These are phyloP conservation scores for Porpolomopsis calyptriformis DNA, from an alignment of 768 basidiomycete species.

Conservation along the genomic window DNA sequence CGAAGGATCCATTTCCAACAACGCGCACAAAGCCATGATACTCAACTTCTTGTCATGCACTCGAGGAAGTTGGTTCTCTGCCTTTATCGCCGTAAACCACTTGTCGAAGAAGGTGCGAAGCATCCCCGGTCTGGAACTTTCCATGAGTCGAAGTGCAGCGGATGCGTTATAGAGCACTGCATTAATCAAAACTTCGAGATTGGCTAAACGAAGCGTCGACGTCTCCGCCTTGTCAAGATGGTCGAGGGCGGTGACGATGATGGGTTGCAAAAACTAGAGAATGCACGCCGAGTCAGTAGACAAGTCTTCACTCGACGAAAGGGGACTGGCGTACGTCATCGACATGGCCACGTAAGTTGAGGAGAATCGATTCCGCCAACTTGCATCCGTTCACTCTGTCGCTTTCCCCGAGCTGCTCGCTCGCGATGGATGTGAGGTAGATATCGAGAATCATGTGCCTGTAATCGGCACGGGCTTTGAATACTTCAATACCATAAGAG, in stretches of 20 bases:
- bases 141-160: slow-evolving; percentile 68
- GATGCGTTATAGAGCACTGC: slow-evolving; percentile 74
- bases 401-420: slow-evolving; percentile 66
- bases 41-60: slow-evolving; percentile 88
- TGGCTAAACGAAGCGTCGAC: slow-evolving; percentile 55
- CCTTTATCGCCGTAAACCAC: slow-evolving; percentile 72
- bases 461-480: slow-evolving; percentile 67
- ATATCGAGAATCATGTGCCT: slow-evolving; percentile 74
- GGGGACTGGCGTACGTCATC: slow-evolving; percentile 50
- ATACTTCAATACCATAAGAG: slow-evolving; percentile 67
- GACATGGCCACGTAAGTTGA: slow-evolving; percentile 66
- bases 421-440: slow-evolving; percentile 63
- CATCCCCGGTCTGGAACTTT: slow-evolving; percentile 43
- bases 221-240: slow-evolving; percentile 56
- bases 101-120: slow-evolving; percentile 71
- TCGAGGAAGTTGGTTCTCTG: slow-evolving; percentile 51
- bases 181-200: slow-evolving; percentile 78
- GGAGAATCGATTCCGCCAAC: slow-evolving; percentile 69
- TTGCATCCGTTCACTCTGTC: slow-evolving; percentile 81
- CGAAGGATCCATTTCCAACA: slow-evolving; percentile 59
- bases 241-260: slow-evolving; percentile 52
- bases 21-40: slow-evolving; percentile 62
- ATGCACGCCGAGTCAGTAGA: slow-evolving; percentile 2
- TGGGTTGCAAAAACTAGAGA: slow-evolving; percentile 48
- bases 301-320: not conserved